Evolutionary conservation across 1,284 basidiomycete genomes (phyloP).

Genomic region (Trichosporon asahii): DNA sequence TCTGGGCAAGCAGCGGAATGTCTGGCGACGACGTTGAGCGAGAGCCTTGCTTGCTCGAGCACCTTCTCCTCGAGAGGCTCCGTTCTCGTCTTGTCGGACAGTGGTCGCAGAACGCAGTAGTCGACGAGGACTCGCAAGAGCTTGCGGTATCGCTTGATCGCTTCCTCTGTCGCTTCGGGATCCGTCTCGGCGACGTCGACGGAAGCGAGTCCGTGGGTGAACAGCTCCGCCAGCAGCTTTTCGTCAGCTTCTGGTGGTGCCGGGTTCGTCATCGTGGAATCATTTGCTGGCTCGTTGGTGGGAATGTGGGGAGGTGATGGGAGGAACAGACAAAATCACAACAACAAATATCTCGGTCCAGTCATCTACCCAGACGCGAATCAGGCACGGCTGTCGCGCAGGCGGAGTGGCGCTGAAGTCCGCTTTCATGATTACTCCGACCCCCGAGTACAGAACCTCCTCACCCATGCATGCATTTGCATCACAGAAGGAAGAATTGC

Average conservation of each 20-base stretch:
- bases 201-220: constrained; percentile 37
- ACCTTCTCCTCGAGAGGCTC: not conserved
- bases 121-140: constrained; percentile 41
- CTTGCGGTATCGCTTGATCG: constrained; percentile 28
- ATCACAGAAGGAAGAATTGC: too few species aligned
- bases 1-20: constrained; percentile 31
- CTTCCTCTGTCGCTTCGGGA: constrained; percentile 10
- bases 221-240: constrained; percentile 39
- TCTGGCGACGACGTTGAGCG: constrained; percentile 35
- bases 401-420: not conserved
- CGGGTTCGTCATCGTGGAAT: constrained; percentile 5
- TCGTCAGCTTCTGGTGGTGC: constrained; percentile 15
- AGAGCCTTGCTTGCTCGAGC: constrained; percentile 31
- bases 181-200: constrained; percentile 22
- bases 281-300: not conserved
- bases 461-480: too few species aligned
- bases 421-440: too few species aligned
- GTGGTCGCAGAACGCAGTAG: constrained; percentile 37
- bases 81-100: not conserved
- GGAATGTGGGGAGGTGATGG: not conserved
- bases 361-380: not conserved
- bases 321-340: not conserved
- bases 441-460: too few species aligned
- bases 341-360: not conserved
- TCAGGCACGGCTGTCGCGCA: not conserved